phyloP scores from a whole-genome alignment of 257 asterid genomes.

The Orobanche coerulescens region DNA sequence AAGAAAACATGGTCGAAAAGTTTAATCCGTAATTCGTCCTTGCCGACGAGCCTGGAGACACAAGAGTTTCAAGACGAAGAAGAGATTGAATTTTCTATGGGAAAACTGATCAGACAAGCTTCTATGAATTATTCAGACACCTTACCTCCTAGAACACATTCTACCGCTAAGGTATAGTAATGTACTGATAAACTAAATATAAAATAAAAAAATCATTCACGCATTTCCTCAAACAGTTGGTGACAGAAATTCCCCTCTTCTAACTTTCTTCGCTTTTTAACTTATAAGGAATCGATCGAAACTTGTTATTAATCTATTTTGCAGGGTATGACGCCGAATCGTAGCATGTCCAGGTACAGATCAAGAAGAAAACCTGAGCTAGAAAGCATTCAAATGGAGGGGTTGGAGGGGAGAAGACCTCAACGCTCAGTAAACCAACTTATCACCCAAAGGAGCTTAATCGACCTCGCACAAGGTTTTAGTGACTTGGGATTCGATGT shows the following conservation, averaged over 20 bases:
- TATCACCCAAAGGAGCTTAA: slow-evolving; percentile 27
- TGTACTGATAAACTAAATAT: no score
- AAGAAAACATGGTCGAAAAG: background rate
- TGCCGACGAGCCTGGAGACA: slow-evolving; percentile 31
- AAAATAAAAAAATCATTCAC: background rate
- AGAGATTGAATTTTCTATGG: slow-evolving; percentile 46
- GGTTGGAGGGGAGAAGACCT: slow-evolving; percentile 11
- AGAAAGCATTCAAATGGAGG: slow-evolving; percentile 23
- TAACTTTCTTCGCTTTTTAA: background rate
- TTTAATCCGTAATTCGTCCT: slow-evolving; percentile 43
- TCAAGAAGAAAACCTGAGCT: slow-evolving; percentile 30
- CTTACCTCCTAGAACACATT: slow-evolving; percentile 29
- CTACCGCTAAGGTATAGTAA: slow-evolving; percentile 27
- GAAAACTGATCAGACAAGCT: slow-evolving; percentile 59
- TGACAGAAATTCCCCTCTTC: background rate
- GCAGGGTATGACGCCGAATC: slow-evolving; percentile 34
- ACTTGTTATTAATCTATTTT: background rate
- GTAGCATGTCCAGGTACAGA: slow-evolving; percentile 31
- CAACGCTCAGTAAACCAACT: slow-evolving; percentile 8
- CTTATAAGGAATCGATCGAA: background rate
- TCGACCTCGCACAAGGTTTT: slow-evolving; percentile 31
- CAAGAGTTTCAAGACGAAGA: slow-evolving; percentile 33
- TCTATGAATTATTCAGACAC: slow-evolving; percentile 35
- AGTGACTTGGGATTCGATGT: slow-evolving; percentile 35
- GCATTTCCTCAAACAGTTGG: background rate